Conservation (phyloP, 768 basidiomycete genomes). For the Leccinum incarnatum region DNA sequence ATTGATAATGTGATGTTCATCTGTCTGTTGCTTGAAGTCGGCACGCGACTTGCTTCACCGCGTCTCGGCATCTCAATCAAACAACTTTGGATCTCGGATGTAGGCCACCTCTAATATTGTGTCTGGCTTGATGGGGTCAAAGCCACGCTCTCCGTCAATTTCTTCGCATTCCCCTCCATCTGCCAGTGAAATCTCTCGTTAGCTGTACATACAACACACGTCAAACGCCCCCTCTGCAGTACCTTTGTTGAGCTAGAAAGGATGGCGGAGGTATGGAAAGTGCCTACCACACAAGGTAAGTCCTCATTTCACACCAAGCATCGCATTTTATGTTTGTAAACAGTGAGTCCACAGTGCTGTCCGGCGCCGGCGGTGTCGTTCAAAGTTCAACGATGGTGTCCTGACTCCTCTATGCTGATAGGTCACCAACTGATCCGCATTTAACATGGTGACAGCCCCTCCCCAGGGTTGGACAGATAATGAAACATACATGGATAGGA, state of each 20-base stretch:
- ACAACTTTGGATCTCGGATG: slow-evolving; percentile 67
- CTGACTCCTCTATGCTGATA: neutral
- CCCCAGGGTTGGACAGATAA: no score
- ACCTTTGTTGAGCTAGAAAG: no score
- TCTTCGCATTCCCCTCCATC: slow-evolving; percentile 20
- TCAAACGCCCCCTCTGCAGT: no score
- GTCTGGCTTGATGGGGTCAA: slow-evolving; percentile 42
- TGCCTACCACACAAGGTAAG: no score
- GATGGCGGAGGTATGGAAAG: no score
- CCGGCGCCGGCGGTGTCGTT: no score
- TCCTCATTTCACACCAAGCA: no score
- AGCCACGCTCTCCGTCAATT: slow-evolving; percentile 25
- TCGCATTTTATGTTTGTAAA: no score
- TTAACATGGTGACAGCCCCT: neutral
- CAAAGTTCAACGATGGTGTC: no score
- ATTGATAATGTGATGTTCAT: slow-evolving; percentile 32
- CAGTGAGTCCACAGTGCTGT: no score
- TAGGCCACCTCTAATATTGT: slow-evolving; percentile 76
- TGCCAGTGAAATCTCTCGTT: no score
- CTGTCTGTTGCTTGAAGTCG: slow-evolving; percentile 67
- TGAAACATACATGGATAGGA: neutral
- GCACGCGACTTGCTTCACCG: slow-evolving; percentile 63
- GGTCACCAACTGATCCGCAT: neutral
- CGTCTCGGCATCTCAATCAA: slow-evolving; percentile 73
- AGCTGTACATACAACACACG: no score